Conservation (phyloP, 2,329 filamentous ascomycete species). For the Falciphora oryzae region DNA sequence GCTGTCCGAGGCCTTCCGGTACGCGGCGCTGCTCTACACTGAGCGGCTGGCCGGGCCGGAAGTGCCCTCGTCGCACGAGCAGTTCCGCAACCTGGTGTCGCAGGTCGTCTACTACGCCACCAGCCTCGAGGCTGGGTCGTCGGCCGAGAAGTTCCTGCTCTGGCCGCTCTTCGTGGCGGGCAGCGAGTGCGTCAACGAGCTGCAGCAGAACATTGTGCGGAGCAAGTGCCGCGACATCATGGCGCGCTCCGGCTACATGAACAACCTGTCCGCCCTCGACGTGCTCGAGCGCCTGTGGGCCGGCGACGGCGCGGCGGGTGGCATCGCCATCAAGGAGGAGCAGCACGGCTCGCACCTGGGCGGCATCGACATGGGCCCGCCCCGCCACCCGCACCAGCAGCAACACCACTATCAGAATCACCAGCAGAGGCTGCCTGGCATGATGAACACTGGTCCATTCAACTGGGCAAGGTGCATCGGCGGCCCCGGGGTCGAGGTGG, state of each 20-base stretch:
- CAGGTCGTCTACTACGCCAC: conserved; percentile 80
- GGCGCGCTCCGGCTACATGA: conserved; percentile 84
- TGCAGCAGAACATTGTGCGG: conserved; percentile 73
- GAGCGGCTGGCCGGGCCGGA: conserved; percentile 78
- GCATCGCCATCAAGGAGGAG: conserved; percentile 27
- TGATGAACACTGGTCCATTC: conserved; percentile 42
- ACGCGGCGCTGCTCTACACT: conserved; percentile 82
- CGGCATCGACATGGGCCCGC: conserved; percentile 2
- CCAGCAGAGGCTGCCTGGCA: conserved; percentile 27
- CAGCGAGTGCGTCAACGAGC: conserved; percentile 78
- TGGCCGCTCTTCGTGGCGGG: conserved; percentile 92
- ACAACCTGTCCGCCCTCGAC: conserved; percentile 81
- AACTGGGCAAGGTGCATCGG: conserved; percentile 54
- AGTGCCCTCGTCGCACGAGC: conserved; percentile 64
- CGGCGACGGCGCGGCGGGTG: conserved; percentile 31
- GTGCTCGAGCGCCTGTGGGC: conserved; percentile 82
- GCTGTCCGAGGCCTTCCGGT: conserved; percentile 85
- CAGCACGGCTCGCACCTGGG: conserved; percentile 18
- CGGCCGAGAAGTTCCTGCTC: conserved; percentile 80
- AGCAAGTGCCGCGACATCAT: conserved; percentile 81
- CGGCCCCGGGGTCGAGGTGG: conserved; percentile 50
- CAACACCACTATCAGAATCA: conserved; percentile 16
- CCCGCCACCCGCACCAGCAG: no score
- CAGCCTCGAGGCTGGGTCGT: conserved; percentile 64
- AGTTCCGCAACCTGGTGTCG: conserved; percentile 77